Conservation (phyloP, 192 early-diverging fungal genomes). For the Linnemannia elongata region DNA sequence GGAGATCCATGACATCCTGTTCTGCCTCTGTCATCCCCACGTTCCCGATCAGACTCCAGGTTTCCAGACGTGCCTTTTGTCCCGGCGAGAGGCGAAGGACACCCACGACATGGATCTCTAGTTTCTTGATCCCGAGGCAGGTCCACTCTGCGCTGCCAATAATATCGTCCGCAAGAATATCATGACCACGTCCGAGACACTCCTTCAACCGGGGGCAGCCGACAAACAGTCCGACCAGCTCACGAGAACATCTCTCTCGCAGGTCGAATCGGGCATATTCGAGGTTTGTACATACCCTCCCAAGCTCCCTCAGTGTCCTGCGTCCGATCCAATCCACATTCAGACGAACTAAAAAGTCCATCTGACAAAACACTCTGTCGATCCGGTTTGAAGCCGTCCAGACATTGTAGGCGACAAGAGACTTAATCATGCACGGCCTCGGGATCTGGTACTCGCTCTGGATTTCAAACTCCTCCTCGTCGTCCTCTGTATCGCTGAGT, state of each 20-base stretch:
- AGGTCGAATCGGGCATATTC: not conserved
- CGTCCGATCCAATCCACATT: not conserved
- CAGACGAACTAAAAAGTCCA: not conserved
- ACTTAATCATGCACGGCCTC: not conserved
- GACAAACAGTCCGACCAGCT: not conserved
- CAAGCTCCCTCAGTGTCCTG: not conserved
- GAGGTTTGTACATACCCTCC: not conserved
- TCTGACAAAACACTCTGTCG: not conserved
- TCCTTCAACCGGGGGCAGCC: not conserved
- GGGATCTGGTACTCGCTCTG: not conserved
- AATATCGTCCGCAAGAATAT: not conserved
- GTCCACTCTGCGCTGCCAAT: not conserved
- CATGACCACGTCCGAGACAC: not conserved
- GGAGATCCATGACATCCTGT: not conserved
- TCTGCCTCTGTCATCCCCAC: not conserved
- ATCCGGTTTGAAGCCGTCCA: not conserved
- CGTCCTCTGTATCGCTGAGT: not conserved
- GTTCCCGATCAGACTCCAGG: not conserved
- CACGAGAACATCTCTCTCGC: not conserved
- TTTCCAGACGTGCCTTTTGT: not conserved
- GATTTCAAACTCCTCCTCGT: not conserved
- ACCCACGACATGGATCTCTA: not conserved
- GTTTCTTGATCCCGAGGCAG: not conserved
- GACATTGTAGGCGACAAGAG: not conserved
- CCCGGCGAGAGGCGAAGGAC: not conserved